Conservation (phyloP, 768 basidiomycete species). For the Mycena metata region DNA sequence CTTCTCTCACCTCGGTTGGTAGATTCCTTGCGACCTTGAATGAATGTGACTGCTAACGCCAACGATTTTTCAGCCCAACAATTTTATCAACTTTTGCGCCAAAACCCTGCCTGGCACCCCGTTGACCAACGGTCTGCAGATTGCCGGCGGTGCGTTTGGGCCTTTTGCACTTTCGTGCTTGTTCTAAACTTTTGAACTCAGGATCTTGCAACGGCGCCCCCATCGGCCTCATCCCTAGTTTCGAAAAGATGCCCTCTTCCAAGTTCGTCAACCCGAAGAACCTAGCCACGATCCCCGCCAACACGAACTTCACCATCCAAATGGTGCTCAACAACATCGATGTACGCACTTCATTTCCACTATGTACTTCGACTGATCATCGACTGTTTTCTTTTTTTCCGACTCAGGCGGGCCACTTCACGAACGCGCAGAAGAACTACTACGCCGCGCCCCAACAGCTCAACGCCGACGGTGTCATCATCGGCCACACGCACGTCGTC, state of each 20-base stretch:
- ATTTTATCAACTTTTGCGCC: constrained; percentile 13
- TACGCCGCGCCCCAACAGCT: constrained; percentile 5
- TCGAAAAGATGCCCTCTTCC: not conserved
- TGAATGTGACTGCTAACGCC: too few species aligned
- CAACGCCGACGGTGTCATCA: not conserved
- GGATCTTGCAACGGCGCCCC: constrained; percentile 9
- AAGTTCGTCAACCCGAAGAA: constrained; percentile 3
- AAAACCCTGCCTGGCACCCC: not conserved
- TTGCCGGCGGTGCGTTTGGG: not conserved
- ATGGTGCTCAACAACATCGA: not conserved
- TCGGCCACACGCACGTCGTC: not conserved
- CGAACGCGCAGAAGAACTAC: constrained; percentile 4
- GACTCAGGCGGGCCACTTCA: not conserved
- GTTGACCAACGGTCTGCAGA: constrained; percentile 1
- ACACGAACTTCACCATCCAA: not conserved
- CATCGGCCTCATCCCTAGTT: not conserved
- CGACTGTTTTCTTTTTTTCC: not conserved
- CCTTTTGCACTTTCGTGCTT: too few species aligned
- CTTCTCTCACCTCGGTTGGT: not conserved
- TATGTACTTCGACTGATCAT: not conserved
- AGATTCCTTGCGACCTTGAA: too few species aligned
- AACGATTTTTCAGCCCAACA: too few species aligned
- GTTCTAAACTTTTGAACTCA: too few species aligned
- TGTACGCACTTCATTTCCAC: not conserved
- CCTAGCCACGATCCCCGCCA: not conserved